Evolutionary conservation across 2,329 filamentous ascomycete species (phyloP), one percentile per base, ranked within the genome.

Genomic region (Neurospora sp.): DNA sequence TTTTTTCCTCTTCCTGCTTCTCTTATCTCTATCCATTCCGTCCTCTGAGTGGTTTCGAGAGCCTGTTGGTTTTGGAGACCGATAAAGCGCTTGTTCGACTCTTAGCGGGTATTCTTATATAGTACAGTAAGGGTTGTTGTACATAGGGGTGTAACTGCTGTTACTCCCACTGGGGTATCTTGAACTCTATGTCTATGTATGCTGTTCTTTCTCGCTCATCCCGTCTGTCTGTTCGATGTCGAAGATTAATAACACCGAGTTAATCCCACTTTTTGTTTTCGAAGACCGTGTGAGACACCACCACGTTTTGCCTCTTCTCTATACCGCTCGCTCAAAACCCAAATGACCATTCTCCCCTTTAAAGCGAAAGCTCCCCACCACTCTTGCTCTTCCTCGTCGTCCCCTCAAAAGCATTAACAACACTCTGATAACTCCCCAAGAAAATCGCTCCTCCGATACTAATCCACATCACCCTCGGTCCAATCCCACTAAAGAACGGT

Each of bases 361-460:
- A 68, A 28, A 62, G 52, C 41, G 52, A 43, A 17, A 38, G 8
- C 66, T 57, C 68, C 17, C 36, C 41, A 23, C 28, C 38, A 5
- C 19, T 11, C 57, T 12, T 67, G 19, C 3, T 62, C 52, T 57
- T 37, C 11, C n/a, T 37, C 52, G 68, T 69, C 46, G 69, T 69
- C 6, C 83, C 82, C 69, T 87, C 85, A 75, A 96, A 79, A 39
- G 88, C 83, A 82, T 97, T 97, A 75, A 90, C 91, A 28, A 89
- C 91, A 88, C 90, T 96, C 80, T 97, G 93, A 80, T 97, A 97
- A 76, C 91, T 95, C 0, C 95, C 96, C 77, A 98, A 80, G 82
- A 99, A 99, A 40, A 99, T 93, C 11, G 95, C 93, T 1, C 96
- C 96, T 3, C 96, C 96, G 70, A 92, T 91, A 74, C 92, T 96